phyloP scores from a whole-genome alignment of 768 basidiomycete species.

The Xerocomus spinulosus region DNA sequence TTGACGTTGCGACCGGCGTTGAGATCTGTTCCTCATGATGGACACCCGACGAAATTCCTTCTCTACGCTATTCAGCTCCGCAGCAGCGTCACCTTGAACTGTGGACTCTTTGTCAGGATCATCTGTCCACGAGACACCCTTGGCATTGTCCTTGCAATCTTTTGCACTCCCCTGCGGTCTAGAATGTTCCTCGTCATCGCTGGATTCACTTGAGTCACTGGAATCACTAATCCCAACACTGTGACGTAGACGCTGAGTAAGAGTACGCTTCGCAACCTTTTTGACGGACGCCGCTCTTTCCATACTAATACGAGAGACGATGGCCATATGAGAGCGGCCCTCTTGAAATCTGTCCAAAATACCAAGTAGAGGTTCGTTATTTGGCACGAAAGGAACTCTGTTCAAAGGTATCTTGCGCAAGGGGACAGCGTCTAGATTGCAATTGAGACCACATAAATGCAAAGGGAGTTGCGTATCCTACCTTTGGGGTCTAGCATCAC shows the following conservation, averaged over 20 bases:
- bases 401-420: slow-evolving; percentile 81
- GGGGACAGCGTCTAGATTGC: slow-evolving; percentile 64
- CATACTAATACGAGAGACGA: slow-evolving; percentile 72
- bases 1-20: slow-evolving; percentile 9
- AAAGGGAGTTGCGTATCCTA: too few relatives aligned
- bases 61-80: slow-evolving; percentile 17
- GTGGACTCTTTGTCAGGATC: slow-evolving; percentile 32
- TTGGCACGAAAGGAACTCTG: slow-evolving; percentile 81
- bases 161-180: slow-evolving; percentile 15
- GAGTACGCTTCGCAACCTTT: slow-evolving; percentile 73
- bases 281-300: slow-evolving; percentile 78
- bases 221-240: slow-evolving; percentile 71
- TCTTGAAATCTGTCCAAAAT: slow-evolving; percentile 89
- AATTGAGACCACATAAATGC: slow-evolving; percentile 3
- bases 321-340: slow-evolving; percentile 88
- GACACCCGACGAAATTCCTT: slow-evolving; percentile 11
- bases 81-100: slow-evolving; percentile 20
- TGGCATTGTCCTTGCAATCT: slow-evolving; percentile 20
- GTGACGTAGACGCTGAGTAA: slow-evolving; percentile 73
- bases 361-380: slow-evolving; percentile 78
- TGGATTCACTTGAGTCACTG: slow-evolving; percentile 47
- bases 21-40: slow-evolving; percentile 13
- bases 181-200: slow-evolving; percentile 36
- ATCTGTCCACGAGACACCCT: slow-evolving; percentile 31
- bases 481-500: slow-evolving; percentile 84